phyloP scores from a whole-genome alignment of 1,284 basidiomycete species.

The Sanghuangporus baumii region DNA sequence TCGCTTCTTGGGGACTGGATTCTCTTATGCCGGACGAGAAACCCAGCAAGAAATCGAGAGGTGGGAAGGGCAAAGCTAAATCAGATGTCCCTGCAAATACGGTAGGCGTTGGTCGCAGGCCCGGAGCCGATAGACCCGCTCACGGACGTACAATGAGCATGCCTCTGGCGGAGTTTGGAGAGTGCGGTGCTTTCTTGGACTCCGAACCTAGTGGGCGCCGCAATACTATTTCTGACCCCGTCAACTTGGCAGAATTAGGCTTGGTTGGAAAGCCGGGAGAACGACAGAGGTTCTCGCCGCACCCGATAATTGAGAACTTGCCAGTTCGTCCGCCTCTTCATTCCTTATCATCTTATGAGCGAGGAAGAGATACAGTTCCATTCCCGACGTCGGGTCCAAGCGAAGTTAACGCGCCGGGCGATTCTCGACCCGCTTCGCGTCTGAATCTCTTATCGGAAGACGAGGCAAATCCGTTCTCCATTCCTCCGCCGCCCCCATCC shows the following conservation, averaged over 20 bases:
- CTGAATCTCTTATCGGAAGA: constrained; percentile 22
- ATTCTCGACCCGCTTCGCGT: constrained; percentile 28
- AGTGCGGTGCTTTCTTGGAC: constrained; percentile 40
- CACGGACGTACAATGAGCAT: constrained; percentile 55
- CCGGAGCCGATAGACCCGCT: constrained; percentile 23
- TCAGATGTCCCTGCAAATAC: constrained; percentile 44
- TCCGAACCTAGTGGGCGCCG: constrained; percentile 30
- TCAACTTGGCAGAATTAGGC: constrained; percentile 44
- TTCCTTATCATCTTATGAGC: constrained; percentile 19
- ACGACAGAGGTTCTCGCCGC: constrained; percentile 41
- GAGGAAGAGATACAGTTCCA: constrained; percentile 34
- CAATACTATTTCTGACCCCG: constrained; percentile 49
- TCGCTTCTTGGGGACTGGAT: constrained; percentile 78
- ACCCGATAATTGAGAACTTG: constrained; percentile 43
- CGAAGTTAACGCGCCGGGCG: constrained; percentile 24
- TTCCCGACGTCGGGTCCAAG: constrained; percentile 45
- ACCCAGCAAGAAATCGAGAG: constrained; percentile 28
- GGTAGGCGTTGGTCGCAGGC: constrained; percentile 30
- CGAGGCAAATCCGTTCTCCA: constrained; percentile 36
- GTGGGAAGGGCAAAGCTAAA: constrained; percentile 42
- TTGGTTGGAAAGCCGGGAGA: constrained; percentile 31
- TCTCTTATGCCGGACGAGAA: constrained; percentile 58
- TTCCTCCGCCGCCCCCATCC: constrained; percentile 52
- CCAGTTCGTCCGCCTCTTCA: constrained; percentile 39
- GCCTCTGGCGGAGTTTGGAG: constrained; percentile 52